Evolutionary conservation across 148 eudicot species (phyloP), one percentile per base, ranked within the genome.

Genomic region (Chenopodium album): DNA sequence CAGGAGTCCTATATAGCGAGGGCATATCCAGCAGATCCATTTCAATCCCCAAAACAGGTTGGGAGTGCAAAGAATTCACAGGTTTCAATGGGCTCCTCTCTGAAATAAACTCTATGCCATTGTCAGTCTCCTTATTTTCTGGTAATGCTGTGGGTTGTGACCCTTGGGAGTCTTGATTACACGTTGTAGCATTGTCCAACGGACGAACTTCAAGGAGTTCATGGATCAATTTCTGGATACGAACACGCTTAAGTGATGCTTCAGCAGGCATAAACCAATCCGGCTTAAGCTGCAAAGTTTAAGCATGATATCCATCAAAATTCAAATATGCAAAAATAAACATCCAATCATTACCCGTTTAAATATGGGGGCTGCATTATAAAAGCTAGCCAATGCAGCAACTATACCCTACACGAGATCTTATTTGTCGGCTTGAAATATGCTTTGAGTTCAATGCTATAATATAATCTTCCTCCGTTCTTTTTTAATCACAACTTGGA

Each of bases 241-340:
- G 41, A 68, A 82, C 83, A 78, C 99, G 94, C 89, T 96, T 96
- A 22, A 92, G 87, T 71, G 94, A 96, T 68, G 94, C 94, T 82
- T 96, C 98, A 73, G 75, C 88, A 28, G 98, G 90, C 29, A 82
- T 80, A 83, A 96, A 96, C 99, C 99, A 96, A 82, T 94, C 85
- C 17, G 65, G 81, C 59, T 84, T 90, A 47, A 96, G 92, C 99
- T 96, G 97, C 77, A 88, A 84, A 79, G 66, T 44, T 29, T 10
- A 44, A 75, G 48, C 66, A 73, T 23, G 73, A 16, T 9, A 79
- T 28, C 17, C 29, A 60, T 62, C 47, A 86, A 23, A 11, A 65
- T 59, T 76, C 54, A 41, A 23, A 41, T 4, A 32, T 22, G 64
- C 23, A 20, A n/a, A 79, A 17, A 34, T 66, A 41, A 73, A 12